Conservation (phyloP, 2,329 filamentous ascomycete species). For the Hypomyces rosellus region DNA sequence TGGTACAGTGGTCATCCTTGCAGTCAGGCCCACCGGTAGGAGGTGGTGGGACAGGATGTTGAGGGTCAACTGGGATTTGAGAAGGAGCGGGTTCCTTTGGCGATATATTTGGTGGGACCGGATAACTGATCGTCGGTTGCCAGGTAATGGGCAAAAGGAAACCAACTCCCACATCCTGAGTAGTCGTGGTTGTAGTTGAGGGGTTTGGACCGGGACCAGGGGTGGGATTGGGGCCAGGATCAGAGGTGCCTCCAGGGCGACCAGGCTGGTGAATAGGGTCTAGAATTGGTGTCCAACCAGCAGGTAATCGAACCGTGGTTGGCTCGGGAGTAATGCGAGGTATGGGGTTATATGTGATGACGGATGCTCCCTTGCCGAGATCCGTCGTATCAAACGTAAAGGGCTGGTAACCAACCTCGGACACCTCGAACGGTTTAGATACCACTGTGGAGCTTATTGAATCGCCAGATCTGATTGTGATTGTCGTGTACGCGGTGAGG, state of each 20-base stretch:
- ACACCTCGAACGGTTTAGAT: constrained; percentile 1
- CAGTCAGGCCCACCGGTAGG: background rate
- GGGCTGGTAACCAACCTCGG: constrained; percentile 3
- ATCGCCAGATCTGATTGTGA: background rate
- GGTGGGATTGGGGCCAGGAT: too few relatives aligned
- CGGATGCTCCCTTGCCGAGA: background rate
- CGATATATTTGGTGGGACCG: background rate
- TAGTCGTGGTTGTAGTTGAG: background rate
- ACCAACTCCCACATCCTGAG: background rate
- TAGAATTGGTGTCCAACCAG: constrained; percentile 1
- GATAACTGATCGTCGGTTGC: constrained; percentile 1
- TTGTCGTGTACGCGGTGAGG: constrained; percentile 5
- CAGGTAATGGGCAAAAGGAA: constrained; percentile 5
- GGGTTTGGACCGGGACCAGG: too few relatives aligned
- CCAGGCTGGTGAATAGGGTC: too few relatives aligned
- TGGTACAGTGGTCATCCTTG: background rate
- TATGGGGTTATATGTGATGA: constrained; percentile 3
- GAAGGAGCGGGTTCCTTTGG: constrained; percentile 2
- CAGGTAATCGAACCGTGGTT: background rate
- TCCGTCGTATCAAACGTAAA: constrained; percentile 1
- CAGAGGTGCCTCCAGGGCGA: too few relatives aligned
- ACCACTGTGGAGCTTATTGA: constrained; percentile 2
- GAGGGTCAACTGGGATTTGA: background rate
- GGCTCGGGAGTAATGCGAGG: constrained; percentile 1
- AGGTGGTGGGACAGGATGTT: background rate